phyloP scores from a whole-genome alignment of 2,329 filamentous ascomycete genomes.

The Zarea fungicola region DNA sequence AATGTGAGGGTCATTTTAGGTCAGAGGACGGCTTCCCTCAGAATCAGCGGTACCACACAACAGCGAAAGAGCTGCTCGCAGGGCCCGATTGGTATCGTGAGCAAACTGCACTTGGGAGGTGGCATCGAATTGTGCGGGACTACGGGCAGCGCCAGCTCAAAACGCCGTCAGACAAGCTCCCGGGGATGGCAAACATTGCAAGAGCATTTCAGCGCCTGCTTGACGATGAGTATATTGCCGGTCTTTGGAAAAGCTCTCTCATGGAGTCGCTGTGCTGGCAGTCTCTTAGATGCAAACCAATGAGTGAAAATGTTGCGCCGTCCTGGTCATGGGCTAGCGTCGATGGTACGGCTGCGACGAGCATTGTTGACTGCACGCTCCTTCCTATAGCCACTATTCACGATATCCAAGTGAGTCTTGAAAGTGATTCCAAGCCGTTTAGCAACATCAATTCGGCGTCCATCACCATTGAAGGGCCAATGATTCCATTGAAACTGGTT shows the following conservation, averaged over 20 bases:
- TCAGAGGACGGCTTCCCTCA: slow-evolving; percentile 4
- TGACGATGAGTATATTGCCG: background rate
- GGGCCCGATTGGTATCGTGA: background rate
- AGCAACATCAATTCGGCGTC: background rate
- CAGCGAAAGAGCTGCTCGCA: background rate
- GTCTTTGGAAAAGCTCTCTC: background rate
- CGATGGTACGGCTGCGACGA: background rate
- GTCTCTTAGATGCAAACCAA: background rate
- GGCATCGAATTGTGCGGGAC: background rate
- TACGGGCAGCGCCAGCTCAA: background rate
- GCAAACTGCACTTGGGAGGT: background rate
- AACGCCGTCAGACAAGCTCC: background rate
- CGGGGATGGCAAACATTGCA: slow-evolving; percentile 1
- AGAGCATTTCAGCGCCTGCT: background rate
- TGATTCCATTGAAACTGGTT: background rate
- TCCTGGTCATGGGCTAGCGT: slow-evolving; percentile 6
- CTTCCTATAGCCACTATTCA: background rate
- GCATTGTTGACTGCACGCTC: background rate
- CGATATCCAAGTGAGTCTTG: background rate
- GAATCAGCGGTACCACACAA: background rate
- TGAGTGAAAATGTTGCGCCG: background rate
- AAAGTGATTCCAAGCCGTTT: background rate
- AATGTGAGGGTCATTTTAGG: background rate
- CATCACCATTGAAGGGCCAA: background rate
- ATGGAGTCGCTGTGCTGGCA: slow-evolving; percentile 2